These are phyloP conservation scores for Thielaviopsis euricoi DNA, from an alignment of 2,329 filamentous ascomycete genomes.

Conservation along the genomic window DNA sequence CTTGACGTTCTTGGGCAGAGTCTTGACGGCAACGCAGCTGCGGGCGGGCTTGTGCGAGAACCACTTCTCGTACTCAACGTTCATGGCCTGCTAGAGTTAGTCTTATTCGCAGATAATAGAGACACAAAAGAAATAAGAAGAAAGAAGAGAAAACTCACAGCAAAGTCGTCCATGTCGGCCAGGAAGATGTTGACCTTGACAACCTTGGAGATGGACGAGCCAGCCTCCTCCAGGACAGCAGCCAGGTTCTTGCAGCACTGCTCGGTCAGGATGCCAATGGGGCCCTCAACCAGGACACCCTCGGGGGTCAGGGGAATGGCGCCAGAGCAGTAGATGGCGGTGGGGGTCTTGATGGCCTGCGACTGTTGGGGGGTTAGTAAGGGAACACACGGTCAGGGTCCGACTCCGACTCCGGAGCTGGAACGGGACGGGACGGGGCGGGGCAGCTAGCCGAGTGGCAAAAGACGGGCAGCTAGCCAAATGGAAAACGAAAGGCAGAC, in stretches of 20 bases:
- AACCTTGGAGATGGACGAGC: constrained; percentile 59
- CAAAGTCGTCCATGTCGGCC: constrained; percentile 80
- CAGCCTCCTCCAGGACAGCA: constrained; percentile 68
- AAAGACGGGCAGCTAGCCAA: not conserved
- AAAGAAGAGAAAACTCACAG: constrained; percentile 23
- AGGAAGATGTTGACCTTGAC: constrained; percentile 91
- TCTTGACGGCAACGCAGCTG: constrained; percentile 80
- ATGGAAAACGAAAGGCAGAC: not conserved
- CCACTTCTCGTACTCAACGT: constrained; percentile 69
- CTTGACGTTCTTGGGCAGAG: constrained; percentile 69
- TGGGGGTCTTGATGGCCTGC: constrained; percentile 49
- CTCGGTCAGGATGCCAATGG: constrained; percentile 46
- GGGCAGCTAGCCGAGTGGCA: not conserved
- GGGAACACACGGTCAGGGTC: not conserved
- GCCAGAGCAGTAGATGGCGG: constrained; percentile 50
- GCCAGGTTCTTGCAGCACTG: constrained; percentile 60
- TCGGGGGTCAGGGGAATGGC: constrained; percentile 53
- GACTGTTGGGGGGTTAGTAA: constrained; percentile 25
- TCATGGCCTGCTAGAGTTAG: constrained; percentile 44
- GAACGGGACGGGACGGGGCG: not conserved
- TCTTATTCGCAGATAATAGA: not conserved
- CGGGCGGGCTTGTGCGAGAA: constrained; percentile 74
- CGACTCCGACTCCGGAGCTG: too few relatives aligned
- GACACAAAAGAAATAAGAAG: not conserved
- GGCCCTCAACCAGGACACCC: constrained; percentile 39